phyloP scores from a whole-genome alignment of 805 yeast genomes.

The Pichia deserticola region DNA sequence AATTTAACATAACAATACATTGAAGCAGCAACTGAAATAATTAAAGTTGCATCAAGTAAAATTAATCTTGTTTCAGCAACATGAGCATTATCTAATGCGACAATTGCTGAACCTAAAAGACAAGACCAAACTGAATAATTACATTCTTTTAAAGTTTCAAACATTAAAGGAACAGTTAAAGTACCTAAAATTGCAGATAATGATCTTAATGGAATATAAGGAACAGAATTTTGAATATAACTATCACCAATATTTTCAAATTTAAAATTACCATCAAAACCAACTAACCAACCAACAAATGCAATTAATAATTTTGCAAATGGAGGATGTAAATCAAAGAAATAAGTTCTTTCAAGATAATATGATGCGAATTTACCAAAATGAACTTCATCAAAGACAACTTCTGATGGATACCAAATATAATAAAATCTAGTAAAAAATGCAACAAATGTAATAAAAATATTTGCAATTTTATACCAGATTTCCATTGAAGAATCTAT shows the following conservation, averaged over 20 bases:
- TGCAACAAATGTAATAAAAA: slow-evolving; percentile 35
- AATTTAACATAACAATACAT: slow-evolving; percentile 74
- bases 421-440: slow-evolving; percentile 50
- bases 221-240: slow-evolving; percentile 72
- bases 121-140: slow-evolving; percentile 75
- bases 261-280: slow-evolving; percentile 88
- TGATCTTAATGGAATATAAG: slow-evolving; percentile 76
- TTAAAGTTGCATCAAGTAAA: slow-evolving; percentile 82
- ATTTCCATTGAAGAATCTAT: slow-evolving; percentile 19
- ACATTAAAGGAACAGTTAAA: slow-evolving; percentile 75
- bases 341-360: slow-evolving; percentile 83
- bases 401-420: slow-evolving; percentile 61
- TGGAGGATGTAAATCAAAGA: slow-evolving; percentile 97
- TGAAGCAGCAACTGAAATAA: slow-evolving; percentile 75
- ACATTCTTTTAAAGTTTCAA: slow-evolving; percentile 77
- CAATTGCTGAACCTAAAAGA: slow-evolving; percentile 65
- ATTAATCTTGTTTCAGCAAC: slow-evolving; percentile 86
- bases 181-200: slow-evolving; percentile 78
- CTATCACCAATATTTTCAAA: slow-evolving; percentile 84
- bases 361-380: slow-evolving; percentile 82
- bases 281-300: slow-evolving; percentile 77
- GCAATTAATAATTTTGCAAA: slow-evolving; percentile 93
- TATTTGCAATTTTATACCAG: slow-evolving; percentile 29
- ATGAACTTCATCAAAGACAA: slow-evolving; percentile 82
- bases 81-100: slow-evolving; percentile 85